Evolutionary conservation across 345 rosid genomes (phyloP), one percentile per base, ranked within the genome.

Genomic region (Crucihimalaya himalaica): DNA sequence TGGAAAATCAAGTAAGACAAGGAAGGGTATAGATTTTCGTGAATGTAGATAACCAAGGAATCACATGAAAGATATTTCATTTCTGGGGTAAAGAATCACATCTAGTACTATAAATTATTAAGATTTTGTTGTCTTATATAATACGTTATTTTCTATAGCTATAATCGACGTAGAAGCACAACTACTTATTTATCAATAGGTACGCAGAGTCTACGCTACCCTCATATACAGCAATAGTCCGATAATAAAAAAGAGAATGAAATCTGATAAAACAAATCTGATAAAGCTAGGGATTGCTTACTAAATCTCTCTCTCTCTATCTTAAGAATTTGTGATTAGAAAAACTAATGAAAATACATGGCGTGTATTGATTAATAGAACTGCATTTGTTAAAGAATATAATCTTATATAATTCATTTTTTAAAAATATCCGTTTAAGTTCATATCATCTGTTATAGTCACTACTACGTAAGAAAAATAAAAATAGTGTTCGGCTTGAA

Each of bases 41-140:
- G 73, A 74, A 74, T 59, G 68, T 74, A 74, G 73, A 48, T 67
- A 74, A 39, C 73, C 68, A 74, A 74, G 73, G 68, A 74, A 74
- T 67, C 78, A 67, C 78, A 74, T 66, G 78, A 48, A 66, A 74
- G 78, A 66, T 66, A 48, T 37, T 37, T 74, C 45, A 28, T 29
- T 66, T 59, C 34, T 18, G 23, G 45, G 59, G 53, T 47, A 66
- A 73, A 35, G 43, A 66, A 48, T 25, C 57, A 64, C 71, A 64
- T 46, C 70, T 47, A 48, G 45, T 65, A 48, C 46, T 13, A 32
- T 64, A 73, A 45, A 55, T 55, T 55, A 55, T 73, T 55, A 45
- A 18, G 39, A 65, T 45, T 45, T 65, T 73, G 57, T 25, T 37
- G 50, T 27, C 63, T 64, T 70, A 20, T 12, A 57, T 19, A 65